Percentiles rank a stretch among this genome's conserved stretches.
Evolutionary conservation across 2,329 filamentous ascomycete species (phyloP).

Genomic region (Volutella citrinella): DNA sequence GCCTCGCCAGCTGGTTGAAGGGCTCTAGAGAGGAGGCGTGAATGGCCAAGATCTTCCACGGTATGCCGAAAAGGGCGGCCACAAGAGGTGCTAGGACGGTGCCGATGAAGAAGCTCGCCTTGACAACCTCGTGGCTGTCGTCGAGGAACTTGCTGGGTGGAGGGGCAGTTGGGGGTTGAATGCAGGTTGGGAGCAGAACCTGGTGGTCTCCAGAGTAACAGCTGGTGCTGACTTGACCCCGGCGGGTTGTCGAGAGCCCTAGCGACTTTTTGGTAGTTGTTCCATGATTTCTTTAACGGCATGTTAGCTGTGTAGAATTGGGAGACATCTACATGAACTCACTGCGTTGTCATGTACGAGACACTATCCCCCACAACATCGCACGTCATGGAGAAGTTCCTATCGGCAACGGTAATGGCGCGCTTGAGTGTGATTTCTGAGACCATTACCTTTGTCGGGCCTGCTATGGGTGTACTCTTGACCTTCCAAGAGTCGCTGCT

Average conservation of each 20-base stretch:
- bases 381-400: not conserved
- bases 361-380: not conserved
- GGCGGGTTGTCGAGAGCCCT: too few species aligned
- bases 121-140: not conserved
- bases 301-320: not conserved
- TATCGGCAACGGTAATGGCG: not conserved
- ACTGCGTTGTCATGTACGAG: conserved; percentile 1
- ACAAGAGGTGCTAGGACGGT: conserved; percentile 1
- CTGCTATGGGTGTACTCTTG: not conserved
- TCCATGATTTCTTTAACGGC: conserved; percentile 1
- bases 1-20: conserved; percentile 1
- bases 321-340: not conserved
- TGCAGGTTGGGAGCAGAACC: conserved; percentile 1
- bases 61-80: not conserved
- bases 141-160: not conserved
- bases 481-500: not conserved
- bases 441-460: not conserved
- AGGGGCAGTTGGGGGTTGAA: not conserved
- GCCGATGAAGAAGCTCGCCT: not conserved
- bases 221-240: too few species aligned
- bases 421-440: conserved; percentile 2
- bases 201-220: not conserved
- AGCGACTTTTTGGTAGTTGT: not conserved
- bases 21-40: conserved; percentile 3
- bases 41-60: conserved; percentile 3